A percentile compares a stretch with the other conserved stretches of the same genome.
These are phyloP conservation scores for Cercophora newfieldiana DNA, from an alignment of 495 filamentous ascomycete species.

Conservation along the genomic window DNA sequence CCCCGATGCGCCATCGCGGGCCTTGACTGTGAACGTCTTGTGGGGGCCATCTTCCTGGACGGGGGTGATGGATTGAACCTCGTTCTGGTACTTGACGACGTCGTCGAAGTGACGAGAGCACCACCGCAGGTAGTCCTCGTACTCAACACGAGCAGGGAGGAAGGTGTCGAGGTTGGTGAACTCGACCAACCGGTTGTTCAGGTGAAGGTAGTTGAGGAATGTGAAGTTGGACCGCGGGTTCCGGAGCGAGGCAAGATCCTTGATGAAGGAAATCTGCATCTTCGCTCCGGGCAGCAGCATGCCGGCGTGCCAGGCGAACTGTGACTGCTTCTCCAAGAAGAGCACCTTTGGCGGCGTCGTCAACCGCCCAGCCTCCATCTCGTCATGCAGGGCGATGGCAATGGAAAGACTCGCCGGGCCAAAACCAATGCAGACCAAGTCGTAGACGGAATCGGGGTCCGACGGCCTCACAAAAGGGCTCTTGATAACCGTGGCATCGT, in stretches of 20 bases:
- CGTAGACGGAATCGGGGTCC: slow-evolving; percentile 59
- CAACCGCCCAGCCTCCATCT: slow-evolving; percentile 43
- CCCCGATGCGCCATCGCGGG: slow-evolving; percentile 40
- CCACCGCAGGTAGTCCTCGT: slow-evolving; percentile 94
- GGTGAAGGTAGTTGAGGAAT: slow-evolving; percentile 90
- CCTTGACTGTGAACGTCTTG: slow-evolving; percentile 50
- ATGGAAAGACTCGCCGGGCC: slow-evolving; percentile 93
- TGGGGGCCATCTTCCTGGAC: slow-evolving; percentile 45
- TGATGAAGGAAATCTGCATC: slow-evolving; percentile 99
- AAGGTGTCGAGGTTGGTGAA: slow-evolving; percentile 93
- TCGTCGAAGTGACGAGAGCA: slow-evolving; percentile 80
- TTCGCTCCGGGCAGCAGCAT: slow-evolving; percentile 91
- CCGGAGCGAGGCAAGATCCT: slow-evolving; percentile 87
- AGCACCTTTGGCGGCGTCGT: slow-evolving; percentile 62
- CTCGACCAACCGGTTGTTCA: slow-evolving; percentile 72
- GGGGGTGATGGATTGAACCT: slow-evolving; percentile 65
- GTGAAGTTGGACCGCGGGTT: slow-evolving; percentile 90
- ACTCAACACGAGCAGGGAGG: slow-evolving; percentile 81
- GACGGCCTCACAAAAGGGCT: slow-evolving; percentile 25
- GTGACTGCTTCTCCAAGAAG: slow-evolving; percentile 81
- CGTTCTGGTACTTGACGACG: slow-evolving; percentile 73
- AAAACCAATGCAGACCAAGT: slow-evolving; percentile 89
- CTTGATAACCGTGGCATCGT: slow-evolving; percentile 18
- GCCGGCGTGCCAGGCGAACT: slow-evolving; percentile 89
- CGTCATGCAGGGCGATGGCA: slow-evolving; percentile 83